phyloP scores from a whole-genome alignment of 257 asterid genomes.

The Henckelia pumila region DNA sequence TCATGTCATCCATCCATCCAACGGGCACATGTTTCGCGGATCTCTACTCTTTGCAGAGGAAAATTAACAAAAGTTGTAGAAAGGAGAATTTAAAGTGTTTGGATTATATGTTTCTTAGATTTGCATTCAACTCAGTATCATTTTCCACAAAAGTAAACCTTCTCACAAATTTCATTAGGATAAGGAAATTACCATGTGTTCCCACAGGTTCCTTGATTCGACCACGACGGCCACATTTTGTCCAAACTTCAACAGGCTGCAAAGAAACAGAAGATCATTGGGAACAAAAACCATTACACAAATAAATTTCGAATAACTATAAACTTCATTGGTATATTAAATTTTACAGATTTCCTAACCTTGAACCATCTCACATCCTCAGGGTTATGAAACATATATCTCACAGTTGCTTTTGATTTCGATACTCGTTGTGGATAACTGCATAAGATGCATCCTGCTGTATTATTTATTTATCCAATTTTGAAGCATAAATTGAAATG shows the following conservation, averaged over 20 bases:
- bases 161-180: neutral
- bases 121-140: neutral
- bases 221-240: slow-evolving; percentile 94
- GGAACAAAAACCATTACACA: no score
- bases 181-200: slow-evolving; percentile 75
- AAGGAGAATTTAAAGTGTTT: neutral
- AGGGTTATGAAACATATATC: slow-evolving; percentile 92
- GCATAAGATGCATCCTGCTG: slow-evolving; percentile 34
- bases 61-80: no score
- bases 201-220: slow-evolving; percentile 97
- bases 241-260: slow-evolving; percentile 95
- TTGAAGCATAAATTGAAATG: neutral
- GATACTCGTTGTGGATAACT: slow-evolving; percentile 98
- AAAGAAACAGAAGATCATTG: slow-evolving; percentile 23
- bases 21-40: neutral
- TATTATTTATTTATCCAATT: slow-evolving; percentile 25
- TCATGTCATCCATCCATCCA: neutral
- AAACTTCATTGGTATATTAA: neutral
- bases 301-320: no score
- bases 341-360: slow-evolving; percentile 38
- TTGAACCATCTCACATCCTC: slow-evolving; percentile 99
- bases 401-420: slow-evolving; percentile 80
- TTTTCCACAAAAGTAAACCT: neutral
- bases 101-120: neutral
- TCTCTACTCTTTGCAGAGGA: no score